Evolutionary conservation across 2,329 filamentous ascomycete genomes (phyloP).

Genomic region (Neoscytalidium dimidiatum): DNA sequence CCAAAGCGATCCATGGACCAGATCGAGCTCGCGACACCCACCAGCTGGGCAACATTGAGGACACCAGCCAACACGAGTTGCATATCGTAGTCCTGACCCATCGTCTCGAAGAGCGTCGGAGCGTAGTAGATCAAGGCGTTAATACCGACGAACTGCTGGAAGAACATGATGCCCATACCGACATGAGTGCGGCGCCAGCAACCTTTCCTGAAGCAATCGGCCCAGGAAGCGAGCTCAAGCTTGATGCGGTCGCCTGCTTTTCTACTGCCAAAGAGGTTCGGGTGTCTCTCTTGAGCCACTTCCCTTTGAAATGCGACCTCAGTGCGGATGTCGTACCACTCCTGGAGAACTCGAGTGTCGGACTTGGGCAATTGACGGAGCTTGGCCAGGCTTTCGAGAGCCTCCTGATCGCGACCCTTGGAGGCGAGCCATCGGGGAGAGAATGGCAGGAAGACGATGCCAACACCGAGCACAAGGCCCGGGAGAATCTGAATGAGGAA

Average conservation of each 20-base stretch:
- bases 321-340: constrained; percentile 55
- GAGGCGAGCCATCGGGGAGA: constrained; percentile 58
- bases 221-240: constrained; percentile 50
- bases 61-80: constrained; percentile 42
- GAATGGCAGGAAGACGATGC: constrained; percentile 54
- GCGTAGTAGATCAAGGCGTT: constrained; percentile 54
- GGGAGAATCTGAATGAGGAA: constrained; percentile 50
- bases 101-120: constrained; percentile 46
- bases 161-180: constrained; percentile 45
- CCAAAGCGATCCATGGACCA: constrained; percentile 48
- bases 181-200: constrained; percentile 47
- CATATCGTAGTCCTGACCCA: constrained; percentile 40
- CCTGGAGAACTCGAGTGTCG: constrained; percentile 54
- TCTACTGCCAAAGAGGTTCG: constrained; percentile 30
- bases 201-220: constrained; percentile 50
- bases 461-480: constrained; percentile 40
- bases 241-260: constrained; percentile 36
- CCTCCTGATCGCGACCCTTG: constrained; percentile 51
- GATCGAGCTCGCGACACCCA: constrained; percentile 43
- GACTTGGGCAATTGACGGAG: constrained; percentile 52
- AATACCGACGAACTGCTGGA: constrained; percentile 47
- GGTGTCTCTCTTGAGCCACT: constrained; percentile 42
- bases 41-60: constrained; percentile 45
- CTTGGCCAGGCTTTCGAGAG: constrained; percentile 49
- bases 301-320: constrained; percentile 57